phyloP scores from a whole-genome alignment of 2,329 filamentous ascomycete species.

The Hypoxylon sp. region DNA sequence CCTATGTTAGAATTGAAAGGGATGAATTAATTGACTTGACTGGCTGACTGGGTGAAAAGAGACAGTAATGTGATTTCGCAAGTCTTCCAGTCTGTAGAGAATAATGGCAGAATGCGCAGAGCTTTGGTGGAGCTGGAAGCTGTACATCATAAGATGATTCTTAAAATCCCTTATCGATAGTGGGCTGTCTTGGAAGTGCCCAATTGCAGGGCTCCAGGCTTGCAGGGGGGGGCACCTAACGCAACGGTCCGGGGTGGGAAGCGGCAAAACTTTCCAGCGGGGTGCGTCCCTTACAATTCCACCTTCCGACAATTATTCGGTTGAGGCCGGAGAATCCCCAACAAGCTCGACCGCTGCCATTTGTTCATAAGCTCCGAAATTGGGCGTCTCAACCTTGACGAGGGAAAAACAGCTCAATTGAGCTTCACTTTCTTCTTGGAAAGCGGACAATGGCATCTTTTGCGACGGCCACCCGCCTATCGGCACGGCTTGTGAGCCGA shows the following conservation, averaged over 20 bases:
- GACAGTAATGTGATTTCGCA: background rate
- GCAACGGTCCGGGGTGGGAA: background rate
- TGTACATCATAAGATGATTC: background rate
- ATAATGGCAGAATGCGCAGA: background rate
- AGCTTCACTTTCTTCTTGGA: constrained; percentile 48
- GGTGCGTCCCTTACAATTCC: constrained; percentile 33
- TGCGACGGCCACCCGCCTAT: constrained; percentile 74
- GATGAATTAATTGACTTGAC: constrained; percentile 16
- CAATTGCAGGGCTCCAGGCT: background rate
- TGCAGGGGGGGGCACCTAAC: background rate
- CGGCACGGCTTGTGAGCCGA: constrained; percentile 70
- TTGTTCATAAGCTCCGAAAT: constrained; percentile 46
- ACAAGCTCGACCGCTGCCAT: constrained; percentile 45
- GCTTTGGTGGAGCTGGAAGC: constrained; percentile 14
- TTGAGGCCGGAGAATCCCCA: constrained; percentile 52
- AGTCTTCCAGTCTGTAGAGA: background rate
- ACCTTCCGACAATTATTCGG: constrained; percentile 37
- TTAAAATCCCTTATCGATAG: constrained; percentile 33
- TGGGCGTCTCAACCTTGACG: constrained; percentile 20
- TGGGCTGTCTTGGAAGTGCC: background rate
- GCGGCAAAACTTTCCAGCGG: constrained; percentile 41
- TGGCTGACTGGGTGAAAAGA: background rate
- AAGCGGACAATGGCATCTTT: constrained; percentile 74
- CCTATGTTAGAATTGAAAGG: background rate
- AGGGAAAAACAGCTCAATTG: constrained; percentile 50